phyloP scores from a whole-genome alignment of 1,284 basidiomycete genomes.

The Ganoderma leucocontextum region DNA sequence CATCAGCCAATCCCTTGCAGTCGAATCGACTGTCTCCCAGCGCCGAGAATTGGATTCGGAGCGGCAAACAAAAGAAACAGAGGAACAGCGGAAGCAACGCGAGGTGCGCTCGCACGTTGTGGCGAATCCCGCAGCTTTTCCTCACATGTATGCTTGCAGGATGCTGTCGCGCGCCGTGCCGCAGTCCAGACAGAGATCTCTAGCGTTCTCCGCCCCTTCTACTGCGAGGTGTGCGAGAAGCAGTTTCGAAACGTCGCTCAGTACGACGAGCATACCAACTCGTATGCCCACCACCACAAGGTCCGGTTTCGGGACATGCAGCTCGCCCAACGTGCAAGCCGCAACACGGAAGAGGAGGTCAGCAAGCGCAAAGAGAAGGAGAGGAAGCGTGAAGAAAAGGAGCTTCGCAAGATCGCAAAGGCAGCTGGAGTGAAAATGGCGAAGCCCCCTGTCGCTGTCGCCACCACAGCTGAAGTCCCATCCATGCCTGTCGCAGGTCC shows the following conservation, averaged over 20 bases:
- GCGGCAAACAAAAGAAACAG: constrained; percentile 78
- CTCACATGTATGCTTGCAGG: constrained; percentile 50
- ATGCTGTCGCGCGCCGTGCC: constrained; percentile 68
- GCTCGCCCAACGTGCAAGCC: constrained; percentile 61
- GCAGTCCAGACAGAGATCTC: constrained; percentile 74
- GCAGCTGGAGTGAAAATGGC: constrained; percentile 78
- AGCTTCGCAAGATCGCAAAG: constrained; percentile 79
- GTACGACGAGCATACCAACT: constrained; percentile 87
- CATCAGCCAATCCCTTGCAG: constrained; percentile 15
- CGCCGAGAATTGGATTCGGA: constrained; percentile 81
- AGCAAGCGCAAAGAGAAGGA: constrained; percentile 85
- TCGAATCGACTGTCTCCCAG: constrained; percentile 83
- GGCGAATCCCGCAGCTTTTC: too few species aligned
- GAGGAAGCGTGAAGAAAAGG: constrained; percentile 81
- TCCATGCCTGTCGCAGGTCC: constrained; percentile 34
- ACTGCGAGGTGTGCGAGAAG: constrained; percentile 83
- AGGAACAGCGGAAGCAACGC: constrained; percentile 73
- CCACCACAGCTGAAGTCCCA: constrained; percentile 23
- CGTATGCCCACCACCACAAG: constrained; percentile 85
- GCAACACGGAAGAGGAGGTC: constrained; percentile 61
- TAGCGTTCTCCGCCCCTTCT: constrained; percentile 74
- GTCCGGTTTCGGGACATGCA: constrained; percentile 82
- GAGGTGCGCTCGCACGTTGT: constrained; percentile 55
- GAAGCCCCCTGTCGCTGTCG: constrained; percentile 49
- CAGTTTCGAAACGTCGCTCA: constrained; percentile 84